phyloP scores from a whole-genome alignment of 306 rosid species.

The Vigna unguiculata region DNA sequence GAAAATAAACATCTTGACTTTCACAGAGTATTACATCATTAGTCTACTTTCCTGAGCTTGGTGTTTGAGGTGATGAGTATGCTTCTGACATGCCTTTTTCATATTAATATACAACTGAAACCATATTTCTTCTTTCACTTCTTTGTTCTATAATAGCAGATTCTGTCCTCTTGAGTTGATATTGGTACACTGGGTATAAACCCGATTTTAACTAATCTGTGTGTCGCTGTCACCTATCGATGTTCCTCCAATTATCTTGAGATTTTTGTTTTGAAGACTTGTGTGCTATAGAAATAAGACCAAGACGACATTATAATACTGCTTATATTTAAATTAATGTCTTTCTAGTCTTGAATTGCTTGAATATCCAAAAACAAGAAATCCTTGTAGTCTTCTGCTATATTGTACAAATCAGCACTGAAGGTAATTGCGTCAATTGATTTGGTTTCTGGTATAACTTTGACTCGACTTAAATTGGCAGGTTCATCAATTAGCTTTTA shows the following conservation, averaged over 20 bases:
- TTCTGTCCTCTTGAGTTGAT: background rate
- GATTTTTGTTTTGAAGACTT: background rate
- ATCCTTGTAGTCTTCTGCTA: background rate
- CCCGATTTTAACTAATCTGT: background rate
- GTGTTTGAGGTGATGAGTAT: constrained; percentile 12
- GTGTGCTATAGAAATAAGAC: constrained; percentile 10
- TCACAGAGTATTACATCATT: background rate
- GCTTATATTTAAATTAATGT: constrained; percentile 12
- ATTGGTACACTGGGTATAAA: background rate
- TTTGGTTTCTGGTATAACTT: constrained; percentile 35
- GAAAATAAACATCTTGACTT: background rate
- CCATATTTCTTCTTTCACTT: background rate
- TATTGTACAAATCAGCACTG: background rate
- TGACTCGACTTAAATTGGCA: constrained; percentile 47
- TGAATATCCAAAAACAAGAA: background rate
- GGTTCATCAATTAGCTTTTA: constrained; percentile 91
- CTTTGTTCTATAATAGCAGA: background rate
- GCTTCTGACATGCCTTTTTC: constrained; percentile 20
- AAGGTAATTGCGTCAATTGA: background rate
- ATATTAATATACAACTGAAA: constrained; percentile 1
- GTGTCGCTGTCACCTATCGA: background rate
- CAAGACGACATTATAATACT: background rate
- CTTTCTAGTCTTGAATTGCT: constrained; percentile 22
- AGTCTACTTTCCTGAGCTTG: constrained; percentile 7
- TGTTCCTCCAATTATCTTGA: background rate